phyloP scores from a whole-genome alignment of 164 flowering plant genomes.

The Vitis amurensis region DNA sequence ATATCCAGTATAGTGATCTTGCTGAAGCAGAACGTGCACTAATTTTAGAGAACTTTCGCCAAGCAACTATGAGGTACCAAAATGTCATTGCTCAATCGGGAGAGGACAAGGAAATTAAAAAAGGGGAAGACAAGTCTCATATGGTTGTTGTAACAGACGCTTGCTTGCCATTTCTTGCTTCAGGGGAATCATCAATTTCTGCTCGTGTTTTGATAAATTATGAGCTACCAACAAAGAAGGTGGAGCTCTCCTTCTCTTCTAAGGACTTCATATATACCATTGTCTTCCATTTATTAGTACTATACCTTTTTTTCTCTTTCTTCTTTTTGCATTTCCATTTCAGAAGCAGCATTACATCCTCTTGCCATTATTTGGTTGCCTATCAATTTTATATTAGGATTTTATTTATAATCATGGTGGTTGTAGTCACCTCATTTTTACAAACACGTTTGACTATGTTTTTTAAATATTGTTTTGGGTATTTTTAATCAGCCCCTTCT shows the following conservation, averaged over 20 bases:
- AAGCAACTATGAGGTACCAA: conserved; percentile 46
- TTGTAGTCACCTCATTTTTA: too few relatives aligned
- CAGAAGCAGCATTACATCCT: not conserved
- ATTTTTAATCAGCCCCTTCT: too few relatives aligned
- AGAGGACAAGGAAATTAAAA: conserved; percentile 37
- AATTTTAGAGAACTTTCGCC: conserved; percentile 60
- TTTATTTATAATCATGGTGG: too few relatives aligned
- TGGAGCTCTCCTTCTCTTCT: conserved; percentile 13
- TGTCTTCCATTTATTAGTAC: too few relatives aligned
- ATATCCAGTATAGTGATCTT: conserved; percentile 79
- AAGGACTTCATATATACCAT: not conserved
- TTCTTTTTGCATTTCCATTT: too few relatives aligned
- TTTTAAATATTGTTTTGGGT: too few relatives aligned
- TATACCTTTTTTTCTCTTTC: too few relatives aligned
- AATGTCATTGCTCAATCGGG: conserved; percentile 27
- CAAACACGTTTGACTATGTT: too few relatives aligned
- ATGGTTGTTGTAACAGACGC: conserved; percentile 83
- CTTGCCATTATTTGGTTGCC: not conserved
- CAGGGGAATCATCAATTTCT: conserved; percentile 69
- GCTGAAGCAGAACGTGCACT: conserved; percentile 61
- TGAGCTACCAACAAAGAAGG: conserved; percentile 92
- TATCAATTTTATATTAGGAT: not conserved
- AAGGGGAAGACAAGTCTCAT: conserved; percentile 51
- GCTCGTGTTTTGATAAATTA: conserved; percentile 84
- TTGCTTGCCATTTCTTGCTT: conserved; percentile 76